phyloP scores from a whole-genome alignment of 176 grass and related monocot species.

The Chloris gayana region DNA sequence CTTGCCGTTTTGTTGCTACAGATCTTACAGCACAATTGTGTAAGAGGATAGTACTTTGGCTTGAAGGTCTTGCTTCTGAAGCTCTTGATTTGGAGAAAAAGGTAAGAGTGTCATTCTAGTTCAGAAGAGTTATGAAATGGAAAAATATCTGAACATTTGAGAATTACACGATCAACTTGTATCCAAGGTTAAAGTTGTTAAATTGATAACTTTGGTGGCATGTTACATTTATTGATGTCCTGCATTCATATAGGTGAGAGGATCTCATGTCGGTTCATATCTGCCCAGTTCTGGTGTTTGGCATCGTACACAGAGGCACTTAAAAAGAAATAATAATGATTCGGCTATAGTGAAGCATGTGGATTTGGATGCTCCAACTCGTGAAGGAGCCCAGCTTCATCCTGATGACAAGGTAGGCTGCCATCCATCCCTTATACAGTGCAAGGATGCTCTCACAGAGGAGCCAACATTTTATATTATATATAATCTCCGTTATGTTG shows the following conservation, averaged over 20 bases:
- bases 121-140: background rate
- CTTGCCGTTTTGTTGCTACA: slow-evolving; percentile 72
- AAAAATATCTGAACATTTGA: slow-evolving; percentile 15
- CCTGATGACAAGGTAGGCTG: slow-evolving; percentile 84
- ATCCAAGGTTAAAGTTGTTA: background rate
- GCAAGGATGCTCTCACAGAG: slow-evolving; percentile 8
- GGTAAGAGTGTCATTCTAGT: slow-evolving; percentile 34
- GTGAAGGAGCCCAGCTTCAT: slow-evolving; percentile 78
- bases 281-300: slow-evolving; percentile 97
- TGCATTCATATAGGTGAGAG: slow-evolving; percentile 74
- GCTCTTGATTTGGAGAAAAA: slow-evolving; percentile 91
- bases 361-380: slow-evolving; percentile 97
- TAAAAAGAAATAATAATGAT: slow-evolving; percentile 72
- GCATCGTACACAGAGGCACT: slow-evolving; percentile 88
- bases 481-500: background rate
- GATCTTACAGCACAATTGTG: slow-evolving; percentile 80
- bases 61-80: slow-evolving; percentile 96
- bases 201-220: slow-evolving; percentile 13
- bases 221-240: slow-evolving; percentile 41
- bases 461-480: slow-evolving; percentile 3
- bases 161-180: too few species aligned
- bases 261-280: slow-evolving; percentile 97
- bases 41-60: slow-evolving; percentile 84
- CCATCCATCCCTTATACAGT: slow-evolving; percentile 2
- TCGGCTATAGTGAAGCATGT: slow-evolving; percentile 80